These are phyloP conservation scores for Eragrostis curvula DNA, from an alignment of 176 grass and related monocot species.

Conservation along the genomic window DNA sequence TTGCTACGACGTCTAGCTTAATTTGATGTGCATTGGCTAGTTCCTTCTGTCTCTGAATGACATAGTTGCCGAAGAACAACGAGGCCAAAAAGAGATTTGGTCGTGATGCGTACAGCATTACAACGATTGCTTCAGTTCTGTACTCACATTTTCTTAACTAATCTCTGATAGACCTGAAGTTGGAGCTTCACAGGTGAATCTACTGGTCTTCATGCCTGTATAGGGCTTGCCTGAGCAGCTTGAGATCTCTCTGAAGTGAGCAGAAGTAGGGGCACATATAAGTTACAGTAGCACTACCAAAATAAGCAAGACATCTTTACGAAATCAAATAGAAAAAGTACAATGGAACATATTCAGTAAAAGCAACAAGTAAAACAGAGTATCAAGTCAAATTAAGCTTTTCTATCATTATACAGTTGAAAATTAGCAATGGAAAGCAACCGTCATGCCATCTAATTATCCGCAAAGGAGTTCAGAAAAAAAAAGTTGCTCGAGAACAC, in stretches of 20 bases:
- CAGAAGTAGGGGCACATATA: neutral
- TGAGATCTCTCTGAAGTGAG: constrained; percentile 85
- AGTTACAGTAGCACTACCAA: neutral
- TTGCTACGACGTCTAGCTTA: constrained; percentile 76
- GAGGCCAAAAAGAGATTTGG: constrained; percentile 12
- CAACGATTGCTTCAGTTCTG: neutral
- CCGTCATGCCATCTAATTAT: neutral
- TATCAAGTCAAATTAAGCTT: neutral
- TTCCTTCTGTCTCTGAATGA: constrained; percentile 90
- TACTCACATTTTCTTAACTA: constrained; percentile 97
- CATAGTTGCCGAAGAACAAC: constrained; percentile 48
- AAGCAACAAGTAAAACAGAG: constrained; percentile 10
- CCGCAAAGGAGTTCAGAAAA: neutral
- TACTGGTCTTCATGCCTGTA: constrained; percentile 86
- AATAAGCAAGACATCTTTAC: neutral
- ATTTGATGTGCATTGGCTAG: constrained; percentile 88
- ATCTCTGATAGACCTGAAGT: constrained; percentile 90
- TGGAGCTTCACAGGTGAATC: constrained; percentile 70
- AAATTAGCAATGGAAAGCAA: neutral
- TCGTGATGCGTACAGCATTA: neutral
- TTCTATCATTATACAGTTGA: constrained; percentile 25
- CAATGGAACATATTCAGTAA: constrained; percentile 1
- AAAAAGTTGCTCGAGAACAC: neutral
- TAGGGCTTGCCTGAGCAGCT: constrained; percentile 79
- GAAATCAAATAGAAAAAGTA: constrained; percentile 1